Percentiles rank a stretch among this genome's conserved stretches.
phyloP scores from a whole-genome alignment of 1,284 basidiomycete species.

The Malassezia obtusa region DNA sequence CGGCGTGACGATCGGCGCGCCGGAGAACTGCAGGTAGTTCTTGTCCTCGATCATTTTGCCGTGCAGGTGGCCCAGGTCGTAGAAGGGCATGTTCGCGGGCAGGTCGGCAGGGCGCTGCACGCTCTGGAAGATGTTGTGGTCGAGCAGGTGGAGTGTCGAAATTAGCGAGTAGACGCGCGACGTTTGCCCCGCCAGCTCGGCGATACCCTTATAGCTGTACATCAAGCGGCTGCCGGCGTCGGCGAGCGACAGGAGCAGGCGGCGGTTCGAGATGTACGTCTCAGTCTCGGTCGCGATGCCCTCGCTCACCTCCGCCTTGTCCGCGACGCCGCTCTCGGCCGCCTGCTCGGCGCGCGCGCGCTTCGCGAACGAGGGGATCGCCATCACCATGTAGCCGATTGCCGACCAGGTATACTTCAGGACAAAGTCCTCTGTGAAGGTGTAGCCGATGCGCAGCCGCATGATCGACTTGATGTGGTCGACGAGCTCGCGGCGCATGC shows the following conservation, averaged over 20 bases:
- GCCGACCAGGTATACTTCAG: conserved; percentile 48
- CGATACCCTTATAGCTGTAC: conserved; percentile 73
- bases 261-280: conserved; percentile 73
- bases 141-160: conserved; percentile 62
- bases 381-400: conserved; percentile 46
- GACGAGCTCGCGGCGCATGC: conserved; percentile 69
- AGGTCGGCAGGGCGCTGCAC: conserved; percentile 35
- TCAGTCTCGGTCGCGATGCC: conserved; percentile 58
- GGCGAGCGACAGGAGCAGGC: conserved; percentile 78
- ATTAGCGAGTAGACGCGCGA: conserved; percentile 78
- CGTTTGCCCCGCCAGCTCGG: conserved; percentile 85
- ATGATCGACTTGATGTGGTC: conserved; percentile 85
- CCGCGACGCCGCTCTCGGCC: conserved; percentile 5
- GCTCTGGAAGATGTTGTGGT: conserved; percentile 40
- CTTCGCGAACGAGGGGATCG: conserved; percentile 36
- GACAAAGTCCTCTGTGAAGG: conserved; percentile 47
- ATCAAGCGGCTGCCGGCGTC: conserved; percentile 87
- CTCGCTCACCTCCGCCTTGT: conserved; percentile 52
- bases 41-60: conserved; percentile 39
- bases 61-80: conserved; percentile 47
- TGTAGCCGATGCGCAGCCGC: conserved; percentile 56
- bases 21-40: conserved; percentile 26
- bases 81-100: conserved; percentile 31
- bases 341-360: conserved; percentile 5
- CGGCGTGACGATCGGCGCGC: conserved; percentile 68